phyloP scores from a whole-genome alignment of 2,329 filamentous ascomycete genomes.

The Neofusicoccum ribis region DNA sequence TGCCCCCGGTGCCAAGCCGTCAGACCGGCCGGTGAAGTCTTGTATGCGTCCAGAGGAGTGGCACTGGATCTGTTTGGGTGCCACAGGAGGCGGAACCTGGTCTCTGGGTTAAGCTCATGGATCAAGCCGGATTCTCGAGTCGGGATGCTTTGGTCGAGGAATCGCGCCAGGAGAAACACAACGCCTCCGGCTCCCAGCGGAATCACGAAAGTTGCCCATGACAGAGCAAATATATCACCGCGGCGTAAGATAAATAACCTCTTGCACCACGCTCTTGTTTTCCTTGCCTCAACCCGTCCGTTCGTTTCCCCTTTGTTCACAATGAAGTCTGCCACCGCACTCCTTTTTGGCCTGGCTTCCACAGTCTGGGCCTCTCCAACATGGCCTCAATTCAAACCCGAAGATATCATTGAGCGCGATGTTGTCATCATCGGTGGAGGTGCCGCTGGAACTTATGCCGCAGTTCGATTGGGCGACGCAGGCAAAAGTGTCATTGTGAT shows the following conservation, averaged over 20 bases:
- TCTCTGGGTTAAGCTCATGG: not conserved
- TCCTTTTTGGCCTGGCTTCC: not conserved
- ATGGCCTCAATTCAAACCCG: not conserved
- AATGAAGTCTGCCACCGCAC: not conserved
- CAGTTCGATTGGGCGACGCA: conserved; percentile 40
- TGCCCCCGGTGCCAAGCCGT: too few relatives aligned
- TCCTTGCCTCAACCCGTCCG: not conserved
- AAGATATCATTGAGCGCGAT: conserved; percentile 26
- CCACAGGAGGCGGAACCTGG: too few relatives aligned
- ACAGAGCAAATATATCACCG: not conserved
- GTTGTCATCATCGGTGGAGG: conserved; percentile 47
- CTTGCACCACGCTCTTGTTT: not conserved
- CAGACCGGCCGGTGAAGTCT: too few relatives aligned
- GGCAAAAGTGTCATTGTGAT: conserved; percentile 43
- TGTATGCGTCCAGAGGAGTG: too few relatives aligned
- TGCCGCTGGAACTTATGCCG: conserved; percentile 42
- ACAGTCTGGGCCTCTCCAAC: not conserved
- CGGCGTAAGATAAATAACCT: not conserved
- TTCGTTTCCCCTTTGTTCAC: not conserved
- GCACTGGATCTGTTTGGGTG: too few relatives aligned
- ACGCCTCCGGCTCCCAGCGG: not conserved
- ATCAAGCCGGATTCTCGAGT: not conserved
- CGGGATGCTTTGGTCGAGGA: not conserved
- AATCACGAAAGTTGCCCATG: not conserved
- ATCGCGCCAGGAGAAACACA: not conserved